Percentiles rank a stretch among this genome's conserved stretches.
Evolutionary conservation across 148 eudicot species (phyloP).

Genomic region (Spergularia bocconei): DNA sequence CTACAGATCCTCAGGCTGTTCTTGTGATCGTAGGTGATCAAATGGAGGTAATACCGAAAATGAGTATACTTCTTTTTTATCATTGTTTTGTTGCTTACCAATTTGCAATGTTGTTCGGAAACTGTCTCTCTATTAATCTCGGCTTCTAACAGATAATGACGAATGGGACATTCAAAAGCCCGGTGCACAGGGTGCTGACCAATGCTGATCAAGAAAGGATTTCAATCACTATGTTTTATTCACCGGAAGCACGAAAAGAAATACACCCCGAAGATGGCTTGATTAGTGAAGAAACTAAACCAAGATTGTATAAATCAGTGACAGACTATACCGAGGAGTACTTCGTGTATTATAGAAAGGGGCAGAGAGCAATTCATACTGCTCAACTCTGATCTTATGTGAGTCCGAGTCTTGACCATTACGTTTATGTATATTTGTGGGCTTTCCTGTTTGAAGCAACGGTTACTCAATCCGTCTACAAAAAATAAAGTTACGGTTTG

Average conservation of each 20-base stretch:
- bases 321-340: not conserved
- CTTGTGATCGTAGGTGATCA: constrained; percentile 3
- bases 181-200: constrained; percentile 1
- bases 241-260: not conserved
- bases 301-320: constrained; percentile 4
- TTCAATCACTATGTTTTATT: not conserved
- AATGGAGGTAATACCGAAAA: not conserved
- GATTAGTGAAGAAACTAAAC: not conserved
- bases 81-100: not conserved
- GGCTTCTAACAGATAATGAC: constrained; percentile 3
- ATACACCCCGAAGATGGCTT: constrained; percentile 1
- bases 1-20: not conserved
- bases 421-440: too few relatives aligned
- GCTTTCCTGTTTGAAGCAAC: too few relatives aligned
- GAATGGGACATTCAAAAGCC: not conserved
- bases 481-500: too few relatives aligned
- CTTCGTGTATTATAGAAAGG: not conserved
- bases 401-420: too few relatives aligned
- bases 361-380: not conserved
- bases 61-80: not conserved
- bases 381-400: constrained; percentile 8
- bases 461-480: too few relatives aligned
- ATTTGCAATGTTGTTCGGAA: not conserved
- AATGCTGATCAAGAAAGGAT: not conserved
- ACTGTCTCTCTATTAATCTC: not conserved